Evolutionary conservation across 139 green algal species (phyloP), one percentile per base, ranked within the genome.

Genomic region (Microglena sp.): DNA sequence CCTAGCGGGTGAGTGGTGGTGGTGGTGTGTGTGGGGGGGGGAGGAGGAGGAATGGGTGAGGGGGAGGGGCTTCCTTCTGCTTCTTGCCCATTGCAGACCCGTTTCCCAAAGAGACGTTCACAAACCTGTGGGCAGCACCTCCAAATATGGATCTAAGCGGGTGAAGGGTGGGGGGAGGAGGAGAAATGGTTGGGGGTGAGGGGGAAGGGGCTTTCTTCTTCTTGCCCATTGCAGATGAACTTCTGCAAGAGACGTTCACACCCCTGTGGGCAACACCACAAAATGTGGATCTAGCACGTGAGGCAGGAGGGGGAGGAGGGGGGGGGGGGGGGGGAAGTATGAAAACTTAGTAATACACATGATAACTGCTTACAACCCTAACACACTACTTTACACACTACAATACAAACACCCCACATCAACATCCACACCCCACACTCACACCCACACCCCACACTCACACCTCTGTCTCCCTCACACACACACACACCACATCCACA

Each of bases 171-270:
- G 60, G 44, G 15, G 43, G 7, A 1, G 24, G 63, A 27, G 27
- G 30, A 28, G 26, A 7, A 67, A 53, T 53, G 4, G n/a, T n/a
- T n/a, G n/a, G n/a, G n/a, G n/a, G n/a, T n/a, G n/a, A n/a, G n/a
- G n/a, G n/a, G n/a, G 94, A 94, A 18, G 94, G 94, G 24, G 92
- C 85, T 61, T 98, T 99, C 66, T 99, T 99, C 69, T 96, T 98
- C 76, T 79, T 99, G 44, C 90, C 93, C 33, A 90, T 97, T 26
- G 79, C 88, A 8, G 75, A 72, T 6, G 35, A 80, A 7, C 45
- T 99, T 1, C 71, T 77, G 0, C 55, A 72, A 3, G 83, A 83
- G 29, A 64, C 68, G 24, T 97, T 98, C 75, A 86, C 78, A 2
- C 71, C 72, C 55, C 79, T 97, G 45, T 98, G 90, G 86, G 81